These are phyloP conservation scores for Zoysia pacifica DNA, from an alignment of 176 grass and related monocot genomes.

Conservation along the genomic window DNA sequence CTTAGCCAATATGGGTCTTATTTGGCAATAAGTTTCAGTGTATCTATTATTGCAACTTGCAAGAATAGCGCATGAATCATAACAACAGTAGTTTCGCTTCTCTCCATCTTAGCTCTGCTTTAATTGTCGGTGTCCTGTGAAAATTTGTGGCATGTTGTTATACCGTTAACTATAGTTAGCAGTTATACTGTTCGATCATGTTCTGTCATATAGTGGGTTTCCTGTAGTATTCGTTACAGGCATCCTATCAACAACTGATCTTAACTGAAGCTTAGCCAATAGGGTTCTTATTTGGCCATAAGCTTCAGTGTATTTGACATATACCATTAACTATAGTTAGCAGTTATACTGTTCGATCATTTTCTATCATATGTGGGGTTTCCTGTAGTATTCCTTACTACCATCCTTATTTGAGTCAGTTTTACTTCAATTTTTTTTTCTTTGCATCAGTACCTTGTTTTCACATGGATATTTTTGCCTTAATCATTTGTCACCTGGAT, in stretches of 20 bases:
- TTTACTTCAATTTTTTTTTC: too few relatives aligned
- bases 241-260: not conserved
- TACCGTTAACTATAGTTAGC: not conserved
- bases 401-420: not conserved
- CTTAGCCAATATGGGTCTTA: not conserved
- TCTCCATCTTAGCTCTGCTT: not conserved
- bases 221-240: constrained; percentile 2
- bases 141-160: not conserved
- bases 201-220: not conserved
- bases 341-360: not conserved
- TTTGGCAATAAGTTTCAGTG: not conserved
- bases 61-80: not conserved
- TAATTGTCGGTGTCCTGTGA: not conserved
- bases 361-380: not conserved
- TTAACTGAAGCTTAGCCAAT: not conserved
- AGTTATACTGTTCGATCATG: not conserved
- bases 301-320: not conserved
- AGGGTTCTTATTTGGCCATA: not conserved
- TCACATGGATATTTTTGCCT: not conserved
- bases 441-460: not conserved
- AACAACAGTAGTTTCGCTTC: constrained; percentile 9
- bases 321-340: not conserved
- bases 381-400: constrained; percentile 10
- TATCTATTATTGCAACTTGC: not conserved
- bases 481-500: not conserved